Base-by-base conservation (phyloP, 2,329 filamentous ascomycete species). In the Amesomyces nigricolor region DNA sequence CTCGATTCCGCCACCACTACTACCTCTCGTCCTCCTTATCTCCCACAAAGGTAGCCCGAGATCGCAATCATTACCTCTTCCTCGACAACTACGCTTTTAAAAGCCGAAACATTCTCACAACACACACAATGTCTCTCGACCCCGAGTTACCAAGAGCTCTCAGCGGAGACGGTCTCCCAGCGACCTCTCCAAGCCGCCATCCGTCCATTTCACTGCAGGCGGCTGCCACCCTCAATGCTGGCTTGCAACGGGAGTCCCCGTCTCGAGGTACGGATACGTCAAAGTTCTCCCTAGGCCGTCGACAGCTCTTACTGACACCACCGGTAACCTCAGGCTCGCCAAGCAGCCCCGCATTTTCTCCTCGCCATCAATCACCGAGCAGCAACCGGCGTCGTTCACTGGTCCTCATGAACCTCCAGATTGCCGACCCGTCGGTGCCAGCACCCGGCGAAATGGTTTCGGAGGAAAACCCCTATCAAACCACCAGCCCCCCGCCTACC, bases 141-240 rank as follows among this genome's bases (percentile, higher is more conserved):
- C 57, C 51, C 40, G 63, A 67, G 22, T 44, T 53, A 39, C 66
- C 68, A 45, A 56, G 62, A 47, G 64, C 62, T 53, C 51, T 67
- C 32, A 68, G 68, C 39, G 68, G 72, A 62, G 75, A 79, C 10
- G 51, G 56, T 57, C 81, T 81, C 22, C 79, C 82, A 26, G 80
- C 81, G 32, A 77, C 81, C 47, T 83, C 84, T 44, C 80, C 83
- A 38, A 78, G 86, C 62, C 83, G 82, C 26, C 57, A 50, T 48
- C 80, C 86, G 35, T 83, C 86, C 40, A 78, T 81, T 59, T 90
- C 87, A 13, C 78, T 94, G 9, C 87, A 88, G 67, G 88, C 87
- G 50, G 83, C 88, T 11, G 88, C 87, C 7, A 85, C 87, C 43
- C 80, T 91, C 70, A 92, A 92, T 68, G 86, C 88, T 29, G 83